phyloP scores from a whole-genome alignment of 768 basidiomycete species.

The Strobilomyces dryophilus region DNA sequence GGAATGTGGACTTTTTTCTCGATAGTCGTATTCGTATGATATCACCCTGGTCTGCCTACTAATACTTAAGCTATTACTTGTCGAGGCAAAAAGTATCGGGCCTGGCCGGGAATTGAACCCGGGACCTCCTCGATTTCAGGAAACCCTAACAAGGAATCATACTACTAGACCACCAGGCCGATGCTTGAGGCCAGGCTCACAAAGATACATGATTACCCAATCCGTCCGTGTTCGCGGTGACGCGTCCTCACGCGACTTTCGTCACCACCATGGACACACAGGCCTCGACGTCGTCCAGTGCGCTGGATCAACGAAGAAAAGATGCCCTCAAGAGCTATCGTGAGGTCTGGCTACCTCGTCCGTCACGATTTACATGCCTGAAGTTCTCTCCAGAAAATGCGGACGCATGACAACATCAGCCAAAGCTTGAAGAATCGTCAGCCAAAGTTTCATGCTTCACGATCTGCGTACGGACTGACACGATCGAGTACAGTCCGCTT shows the following conservation, averaged over 20 bases:
- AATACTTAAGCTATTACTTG: too few species aligned
- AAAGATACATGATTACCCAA: background rate
- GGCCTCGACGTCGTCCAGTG: slow-evolving; percentile 49
- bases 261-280: slow-evolving; percentile 26
- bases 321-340: slow-evolving; percentile 76
- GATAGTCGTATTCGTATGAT: slow-evolving; percentile 8
- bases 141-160: slow-evolving; percentile 51
- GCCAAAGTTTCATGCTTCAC: slow-evolving; percentile 28
- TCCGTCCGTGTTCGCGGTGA: slow-evolving; percentile 7
- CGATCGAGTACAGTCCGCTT: slow-evolving; percentile 65
- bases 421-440: slow-evolving; percentile 86
- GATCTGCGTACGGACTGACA: background rate
- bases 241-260: slow-evolving; percentile 25
- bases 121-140: slow-evolving; percentile 50
- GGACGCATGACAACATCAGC: slow-evolving; percentile 81
- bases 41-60: too few species aligned
- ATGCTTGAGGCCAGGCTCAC: background rate
- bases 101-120: slow-evolving; percentile 59
- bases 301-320: slow-evolving; percentile 66
- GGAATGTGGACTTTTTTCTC: background rate
- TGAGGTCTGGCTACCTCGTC: slow-evolving; percentile 43
- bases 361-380: background rate
- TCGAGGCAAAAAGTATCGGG: slow-evolving; percentile 28
- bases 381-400: slow-evolving; percentile 76
- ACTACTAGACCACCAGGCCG: slow-evolving; percentile 53